phyloP scores from a whole-genome alignment of 331 rosid genomes.

The Arachis monticola region DNA sequence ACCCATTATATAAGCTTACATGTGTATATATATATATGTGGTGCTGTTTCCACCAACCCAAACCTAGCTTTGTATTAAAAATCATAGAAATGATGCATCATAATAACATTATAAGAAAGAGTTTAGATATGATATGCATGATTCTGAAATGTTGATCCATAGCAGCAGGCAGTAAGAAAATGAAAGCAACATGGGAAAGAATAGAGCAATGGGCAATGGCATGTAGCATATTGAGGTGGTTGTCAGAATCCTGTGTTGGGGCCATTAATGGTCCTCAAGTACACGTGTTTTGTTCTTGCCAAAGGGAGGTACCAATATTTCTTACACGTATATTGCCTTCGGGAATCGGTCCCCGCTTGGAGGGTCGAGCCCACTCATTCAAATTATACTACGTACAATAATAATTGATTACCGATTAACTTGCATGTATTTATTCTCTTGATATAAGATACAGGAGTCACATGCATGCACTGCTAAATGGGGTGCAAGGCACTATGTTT shows the following conservation, averaged over 20 bases:
- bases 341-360: constrained; percentile 50
- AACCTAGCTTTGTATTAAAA: constrained; percentile 36
- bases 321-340: constrained; percentile 36
- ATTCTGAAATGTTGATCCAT: constrained; percentile 28
- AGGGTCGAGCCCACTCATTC: constrained; percentile 48
- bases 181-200: constrained; percentile 2
- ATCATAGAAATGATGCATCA: neutral
- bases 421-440: neutral
- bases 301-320: neutral
- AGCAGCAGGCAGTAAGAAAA: neutral
- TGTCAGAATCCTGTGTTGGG: constrained; percentile 37
- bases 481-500: constrained; percentile 38
- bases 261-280: constrained; percentile 35
- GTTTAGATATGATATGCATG: neutral
- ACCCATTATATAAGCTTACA: constrained; percentile 35
- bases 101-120: no score
- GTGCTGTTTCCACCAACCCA: constrained; percentile 70
- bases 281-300: constrained; percentile 33
- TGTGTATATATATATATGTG: neutral
- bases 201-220: neutral
- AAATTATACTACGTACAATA: no score
- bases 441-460: no score
- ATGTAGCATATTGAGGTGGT: constrained; percentile 5
- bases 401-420: neutral
- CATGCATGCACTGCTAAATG: constrained; percentile 45